These are phyloP conservation scores for Spatholobus suberectus DNA, from an alignment of 306 rosid genomes.

Conservation along the genomic window DNA sequence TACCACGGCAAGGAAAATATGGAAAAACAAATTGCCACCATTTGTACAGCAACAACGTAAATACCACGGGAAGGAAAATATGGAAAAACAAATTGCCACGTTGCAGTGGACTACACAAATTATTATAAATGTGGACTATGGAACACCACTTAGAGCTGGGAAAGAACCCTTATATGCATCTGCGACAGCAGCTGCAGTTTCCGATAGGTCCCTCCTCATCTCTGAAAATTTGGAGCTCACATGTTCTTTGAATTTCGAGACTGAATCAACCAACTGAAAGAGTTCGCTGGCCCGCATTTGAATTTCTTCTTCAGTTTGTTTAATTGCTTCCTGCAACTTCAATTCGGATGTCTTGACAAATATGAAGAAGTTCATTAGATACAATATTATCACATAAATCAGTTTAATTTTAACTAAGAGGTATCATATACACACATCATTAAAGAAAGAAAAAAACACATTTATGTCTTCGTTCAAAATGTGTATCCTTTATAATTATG, in stretches of 20 bases:
- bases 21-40: too few relatives aligned
- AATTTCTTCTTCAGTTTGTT: slow-evolving; percentile 68
- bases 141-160: background rate
- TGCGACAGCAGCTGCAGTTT: slow-evolving; percentile 63
- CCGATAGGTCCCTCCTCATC: slow-evolving; percentile 63
- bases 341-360: slow-evolving; percentile 62
- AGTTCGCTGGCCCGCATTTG: slow-evolving; percentile 60
- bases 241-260: slow-evolving; percentile 68
- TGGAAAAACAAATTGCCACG: too few relatives aligned
- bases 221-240: slow-evolving; percentile 60
- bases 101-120: too few relatives aligned
- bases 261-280: slow-evolving; percentile 60
- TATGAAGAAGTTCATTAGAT: slow-evolving; percentile 32
- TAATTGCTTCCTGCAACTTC: slow-evolving; percentile 68
- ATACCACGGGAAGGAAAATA: too few relatives aligned
- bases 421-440: background rate
- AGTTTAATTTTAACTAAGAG: slow-evolving; percentile 1
- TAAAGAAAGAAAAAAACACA: slow-evolving; percentile 3
- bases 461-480: background rate
- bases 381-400: slow-evolving; percentile 13
- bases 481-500: background rate
- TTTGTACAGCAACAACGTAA: too few relatives aligned
- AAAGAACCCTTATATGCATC: slow-evolving; percentile 57
- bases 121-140: too few relatives aligned
- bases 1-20: too few relatives aligned